These are phyloP conservation scores for Globisporangium echinulatum DNA, from an alignment of 352 stramenopile species.

Conservation along the genomic window DNA sequence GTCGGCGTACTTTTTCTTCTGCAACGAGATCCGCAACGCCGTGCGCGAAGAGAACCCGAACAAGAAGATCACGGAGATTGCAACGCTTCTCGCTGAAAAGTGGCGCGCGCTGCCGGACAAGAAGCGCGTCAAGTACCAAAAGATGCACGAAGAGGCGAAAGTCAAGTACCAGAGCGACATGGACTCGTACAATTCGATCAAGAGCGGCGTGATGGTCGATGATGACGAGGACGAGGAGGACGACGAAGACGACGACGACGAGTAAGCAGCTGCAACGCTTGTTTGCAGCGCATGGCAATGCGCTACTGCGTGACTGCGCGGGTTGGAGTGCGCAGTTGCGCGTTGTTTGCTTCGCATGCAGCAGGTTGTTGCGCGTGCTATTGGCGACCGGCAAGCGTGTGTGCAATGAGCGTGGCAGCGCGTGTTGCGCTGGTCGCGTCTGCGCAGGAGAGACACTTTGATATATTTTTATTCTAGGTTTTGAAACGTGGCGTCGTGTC, in stretches of 20 bases:
- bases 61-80: constrained; percentile 93
- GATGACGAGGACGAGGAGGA: constrained; percentile 64
- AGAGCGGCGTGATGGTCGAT: constrained; percentile 28
- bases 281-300: neutral
- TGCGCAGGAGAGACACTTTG: constrained; percentile 11
- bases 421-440: neutral
- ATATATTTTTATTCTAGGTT: constrained; percentile 22
- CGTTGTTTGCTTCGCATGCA: neutral
- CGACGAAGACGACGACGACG: constrained; percentile 60
- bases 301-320: neutral
- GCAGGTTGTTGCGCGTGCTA: neutral
- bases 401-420: neutral
- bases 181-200: constrained; percentile 82
- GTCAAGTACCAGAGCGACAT: constrained; percentile 87
- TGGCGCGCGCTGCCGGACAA: constrained; percentile 89
- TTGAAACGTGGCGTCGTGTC: constrained; percentile 11
- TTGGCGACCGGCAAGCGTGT: neutral
- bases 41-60: constrained; percentile 91
- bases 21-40: constrained; percentile 87
- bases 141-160: constrained; percentile 84
- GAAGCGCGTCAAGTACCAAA: constrained; percentile 89
- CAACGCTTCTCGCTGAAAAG: constrained; percentile 66
- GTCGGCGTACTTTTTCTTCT: constrained; percentile 95
- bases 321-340: neutral
- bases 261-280: constrained; percentile 25